Percentiles rank a stretch among this genome's conserved stretches.
phyloP scores from a whole-genome alignment of 768 basidiomycete genomes.

The Mrakia gelida region DNA sequence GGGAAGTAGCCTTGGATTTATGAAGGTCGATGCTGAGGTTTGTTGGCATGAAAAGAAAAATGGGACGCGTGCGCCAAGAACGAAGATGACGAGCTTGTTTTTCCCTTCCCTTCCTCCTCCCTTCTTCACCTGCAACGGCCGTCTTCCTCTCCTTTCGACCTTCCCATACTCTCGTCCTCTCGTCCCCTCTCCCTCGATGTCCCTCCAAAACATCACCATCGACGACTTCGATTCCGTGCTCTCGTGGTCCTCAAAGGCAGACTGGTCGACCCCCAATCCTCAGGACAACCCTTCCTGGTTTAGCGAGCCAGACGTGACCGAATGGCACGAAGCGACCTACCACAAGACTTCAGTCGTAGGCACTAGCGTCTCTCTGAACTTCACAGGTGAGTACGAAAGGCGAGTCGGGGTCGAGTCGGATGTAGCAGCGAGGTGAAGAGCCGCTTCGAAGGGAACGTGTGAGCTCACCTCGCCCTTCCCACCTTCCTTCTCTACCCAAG shows the following conservation, averaged over 20 bases:
- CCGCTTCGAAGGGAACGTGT: not conserved
- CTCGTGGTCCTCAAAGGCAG: slow-evolving; percentile 34
- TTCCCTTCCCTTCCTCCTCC: no score
- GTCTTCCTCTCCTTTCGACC: no score
- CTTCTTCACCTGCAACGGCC: not conserved
- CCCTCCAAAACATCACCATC: slow-evolving; percentile 36
- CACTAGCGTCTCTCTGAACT: slow-evolving; percentile 41
- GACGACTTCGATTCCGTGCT: slow-evolving; percentile 45
- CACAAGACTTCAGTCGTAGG: slow-evolving; percentile 39
- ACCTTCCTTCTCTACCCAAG: slow-evolving; percentile 22
- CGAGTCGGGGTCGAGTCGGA: not conserved
- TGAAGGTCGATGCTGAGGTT: not conserved
- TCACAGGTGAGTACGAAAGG: slow-evolving; percentile 36
- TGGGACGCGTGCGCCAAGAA: not conserved
- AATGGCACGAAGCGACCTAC: slow-evolving; percentile 44
- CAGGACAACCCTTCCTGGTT: slow-evolving; percentile 41
- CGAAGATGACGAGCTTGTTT: not conserved
- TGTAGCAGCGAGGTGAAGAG: not conserved
- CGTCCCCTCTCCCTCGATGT: not conserved
- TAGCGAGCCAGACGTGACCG: slow-evolving; percentile 37
- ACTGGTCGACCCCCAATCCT: slow-evolving; percentile 45
- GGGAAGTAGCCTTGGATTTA: not conserved
- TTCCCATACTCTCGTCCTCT: not conserved
- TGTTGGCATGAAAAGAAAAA: not conserved
- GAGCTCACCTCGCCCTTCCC: not conserved